A percentile compares a stretch with the other conserved stretches of the same genome.
phyloP scores from a whole-genome alignment of 2,329 filamentous ascomycete genomes.

The Botrytis sinoallii region DNA sequence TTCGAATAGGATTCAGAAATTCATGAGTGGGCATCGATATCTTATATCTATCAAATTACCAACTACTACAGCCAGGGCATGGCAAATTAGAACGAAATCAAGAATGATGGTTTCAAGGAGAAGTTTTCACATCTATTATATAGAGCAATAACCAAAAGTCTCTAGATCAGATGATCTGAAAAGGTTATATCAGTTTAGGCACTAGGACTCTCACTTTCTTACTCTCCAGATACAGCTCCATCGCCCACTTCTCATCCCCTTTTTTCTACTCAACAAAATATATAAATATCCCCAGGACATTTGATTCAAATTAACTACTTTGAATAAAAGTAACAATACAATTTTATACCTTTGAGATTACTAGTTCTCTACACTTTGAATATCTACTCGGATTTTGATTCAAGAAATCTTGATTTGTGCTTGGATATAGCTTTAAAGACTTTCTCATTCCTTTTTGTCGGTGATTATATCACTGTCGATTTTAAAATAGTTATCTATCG shows the following conservation, averaged over 20 bases:
- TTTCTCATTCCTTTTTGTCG: too few species aligned
- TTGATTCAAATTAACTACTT: too few species aligned
- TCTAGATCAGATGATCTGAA: neutral
- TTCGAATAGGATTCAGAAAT: accelerated
- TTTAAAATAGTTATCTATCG: too few species aligned
- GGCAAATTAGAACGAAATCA: neutral
- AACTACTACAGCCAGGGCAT: neutral
- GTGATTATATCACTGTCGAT: accelerated
- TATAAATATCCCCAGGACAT: neutral
- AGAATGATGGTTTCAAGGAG: neutral
- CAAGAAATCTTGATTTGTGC: accelerated
- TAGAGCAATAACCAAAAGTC: accelerated
- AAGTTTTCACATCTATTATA: neutral
- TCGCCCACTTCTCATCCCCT: neutral
- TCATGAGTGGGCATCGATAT: accelerated
- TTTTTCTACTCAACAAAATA: neutral
- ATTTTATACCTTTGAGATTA: too few species aligned
- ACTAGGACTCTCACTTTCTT: accelerated
- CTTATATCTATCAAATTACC: accelerated
- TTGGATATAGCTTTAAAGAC: too few species aligned
- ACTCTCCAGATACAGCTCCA: neutral
- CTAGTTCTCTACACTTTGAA: too few species aligned
- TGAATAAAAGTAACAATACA: too few species aligned
- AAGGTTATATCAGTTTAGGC: too few species aligned
- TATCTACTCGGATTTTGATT: too few species aligned